phyloP scores from a whole-genome alignment of 1,284 basidiomycete genomes.

The Filobasidium uniguttulatum region DNA sequence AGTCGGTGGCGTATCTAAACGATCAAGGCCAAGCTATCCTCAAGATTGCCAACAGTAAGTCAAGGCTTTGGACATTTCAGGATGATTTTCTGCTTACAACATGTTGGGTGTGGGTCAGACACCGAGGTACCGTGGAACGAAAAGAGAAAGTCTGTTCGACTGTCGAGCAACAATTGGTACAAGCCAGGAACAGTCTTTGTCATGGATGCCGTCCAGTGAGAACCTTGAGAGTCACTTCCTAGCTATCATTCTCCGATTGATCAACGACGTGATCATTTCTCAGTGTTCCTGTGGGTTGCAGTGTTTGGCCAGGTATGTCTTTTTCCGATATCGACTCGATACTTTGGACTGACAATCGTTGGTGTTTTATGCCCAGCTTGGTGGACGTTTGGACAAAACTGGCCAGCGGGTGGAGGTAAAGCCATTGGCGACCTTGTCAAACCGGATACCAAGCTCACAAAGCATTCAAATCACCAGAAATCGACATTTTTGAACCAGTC shows the following conservation, averaged over 20 bases:
- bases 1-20: slow-evolving; percentile 48
- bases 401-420: slow-evolving; percentile 13
- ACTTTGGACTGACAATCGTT: too few relatives aligned
- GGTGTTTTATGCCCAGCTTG: slow-evolving; percentile 1
- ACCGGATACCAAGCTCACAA: too few relatives aligned
- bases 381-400: slow-evolving; percentile 14
- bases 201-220: slow-evolving; percentile 12
- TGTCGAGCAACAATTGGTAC: slow-evolving; percentile 14
- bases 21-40: slow-evolving; percentile 53
- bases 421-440: too few relatives aligned
- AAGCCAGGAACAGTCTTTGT: slow-evolving; percentile 15
- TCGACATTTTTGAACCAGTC: slow-evolving; percentile 25
- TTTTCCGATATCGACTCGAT: too few relatives aligned
- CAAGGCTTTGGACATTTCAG: too few relatives aligned
- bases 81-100: too few relatives aligned
- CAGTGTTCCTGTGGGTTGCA: slow-evolving; percentile 10
- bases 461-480: too few relatives aligned
- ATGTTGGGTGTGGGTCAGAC: too few relatives aligned
- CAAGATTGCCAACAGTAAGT: slow-evolving; percentile 26
- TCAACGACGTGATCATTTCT: too few relatives aligned
- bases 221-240: too few relatives aligned
- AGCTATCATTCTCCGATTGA: too few relatives aligned
- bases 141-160: slow-evolving; percentile 14
- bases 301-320: slow-evolving; percentile 9
- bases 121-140: slow-evolving; percentile 16